Conservation (phyloP, 2,329 filamentous ascomycete genomes). For the Chaetomiaceae sp. region DNA sequence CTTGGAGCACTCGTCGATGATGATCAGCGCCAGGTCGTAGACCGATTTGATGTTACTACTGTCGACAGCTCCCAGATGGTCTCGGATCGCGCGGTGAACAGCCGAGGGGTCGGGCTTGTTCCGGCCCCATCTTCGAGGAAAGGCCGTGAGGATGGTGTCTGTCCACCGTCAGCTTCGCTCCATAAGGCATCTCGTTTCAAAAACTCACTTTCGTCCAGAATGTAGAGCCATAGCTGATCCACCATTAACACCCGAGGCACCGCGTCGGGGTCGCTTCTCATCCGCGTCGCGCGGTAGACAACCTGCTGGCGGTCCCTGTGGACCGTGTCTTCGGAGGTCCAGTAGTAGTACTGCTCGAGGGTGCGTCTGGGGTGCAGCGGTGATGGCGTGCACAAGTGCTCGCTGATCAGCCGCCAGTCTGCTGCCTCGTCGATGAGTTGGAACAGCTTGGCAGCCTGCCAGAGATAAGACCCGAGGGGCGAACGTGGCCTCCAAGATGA, state of each 20-base stretch:
- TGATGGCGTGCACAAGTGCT: slow-evolving; percentile 26
- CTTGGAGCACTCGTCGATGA: slow-evolving; percentile 35
- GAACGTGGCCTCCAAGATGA: slow-evolving; percentile 21
- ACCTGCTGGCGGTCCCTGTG: slow-evolving; percentile 31
- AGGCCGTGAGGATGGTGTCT: slow-evolving; percentile 38
- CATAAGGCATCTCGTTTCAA: too few species aligned
- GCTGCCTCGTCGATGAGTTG: slow-evolving; percentile 26
- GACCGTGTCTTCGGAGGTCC: slow-evolving; percentile 34
- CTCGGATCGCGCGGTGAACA: slow-evolving; percentile 35
- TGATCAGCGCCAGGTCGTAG: slow-evolving; percentile 30
- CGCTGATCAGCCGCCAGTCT: slow-evolving; percentile 22
- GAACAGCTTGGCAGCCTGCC: slow-evolving; percentile 23
- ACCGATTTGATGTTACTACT: slow-evolving; percentile 18
- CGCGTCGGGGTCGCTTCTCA: slow-evolving; percentile 16
- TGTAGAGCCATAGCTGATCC: slow-evolving; percentile 29
- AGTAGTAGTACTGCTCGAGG: slow-evolving; percentile 37
- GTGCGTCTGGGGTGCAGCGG: slow-evolving; percentile 34
- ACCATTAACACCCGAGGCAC: slow-evolving; percentile 31
- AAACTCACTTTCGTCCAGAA: slow-evolving; percentile 28
- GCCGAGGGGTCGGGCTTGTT: slow-evolving; percentile 36
- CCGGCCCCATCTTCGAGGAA: slow-evolving; percentile 36
- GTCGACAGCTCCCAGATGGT: slow-evolving; percentile 19
- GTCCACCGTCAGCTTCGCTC: too few species aligned
- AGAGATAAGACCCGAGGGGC: slow-evolving; percentile 20
- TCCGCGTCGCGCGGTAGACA: slow-evolving; percentile 25